A percentile compares a stretch with the other conserved stretches of the same genome.
phyloP scores from a whole-genome alignment of 306 rosid genomes.

The Medicago arabica region DNA sequence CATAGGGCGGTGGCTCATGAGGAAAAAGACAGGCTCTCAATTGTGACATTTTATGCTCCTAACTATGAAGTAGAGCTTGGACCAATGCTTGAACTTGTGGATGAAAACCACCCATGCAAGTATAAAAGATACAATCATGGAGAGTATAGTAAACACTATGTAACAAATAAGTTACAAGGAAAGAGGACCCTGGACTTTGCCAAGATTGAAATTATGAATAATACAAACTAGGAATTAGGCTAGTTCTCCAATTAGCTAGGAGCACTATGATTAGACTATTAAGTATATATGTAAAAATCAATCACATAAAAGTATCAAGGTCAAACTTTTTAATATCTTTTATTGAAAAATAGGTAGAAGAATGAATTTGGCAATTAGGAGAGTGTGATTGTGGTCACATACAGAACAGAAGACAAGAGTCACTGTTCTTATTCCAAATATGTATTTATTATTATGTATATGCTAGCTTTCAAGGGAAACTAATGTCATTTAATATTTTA shows the following conservation, averaged over 20 bases:
- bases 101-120: conserved; percentile 72
- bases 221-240: conserved; percentile 42
- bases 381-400: conserved; percentile 22
- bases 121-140: conserved; percentile 89
- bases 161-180: conserved; percentile 90
- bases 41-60: conserved; percentile 95
- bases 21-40: conserved; percentile 73
- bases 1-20: conserved; percentile 91
- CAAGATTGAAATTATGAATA: conserved; percentile 53
- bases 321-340: conserved; percentile 36
- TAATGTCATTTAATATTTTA: conserved; percentile 39
- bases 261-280: conserved; percentile 41
- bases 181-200: conserved; percentile 87
- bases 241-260: conserved; percentile 40
- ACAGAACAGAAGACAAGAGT: not conserved
- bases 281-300: conserved; percentile 9
- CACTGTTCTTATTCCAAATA: conserved; percentile 38
- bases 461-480: conserved; percentile 47
- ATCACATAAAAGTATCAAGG: conserved; percentile 22
- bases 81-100: conserved; percentile 72
- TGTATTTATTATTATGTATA: conserved; percentile 27
- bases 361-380: conserved; percentile 43
- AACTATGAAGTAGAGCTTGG: conserved; percentile 89
- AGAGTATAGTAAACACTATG: conserved; percentile 86
- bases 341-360: conserved; percentile 41